Base-by-base conservation (phyloP, 768 basidiomycete species). In the Tephrocybe sp. region DNA sequence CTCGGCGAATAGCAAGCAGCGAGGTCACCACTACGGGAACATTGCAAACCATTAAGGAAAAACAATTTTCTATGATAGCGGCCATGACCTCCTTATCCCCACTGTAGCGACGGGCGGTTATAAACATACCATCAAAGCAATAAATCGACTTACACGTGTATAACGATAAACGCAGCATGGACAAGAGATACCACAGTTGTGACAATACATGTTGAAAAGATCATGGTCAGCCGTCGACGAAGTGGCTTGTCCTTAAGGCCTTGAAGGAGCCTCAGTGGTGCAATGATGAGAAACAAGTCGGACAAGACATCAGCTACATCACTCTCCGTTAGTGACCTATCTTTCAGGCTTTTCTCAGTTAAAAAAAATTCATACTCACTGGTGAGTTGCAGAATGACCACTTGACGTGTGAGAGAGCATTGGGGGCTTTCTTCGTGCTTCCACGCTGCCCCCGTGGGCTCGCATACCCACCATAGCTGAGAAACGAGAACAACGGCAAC, bases 191-290 rank as follows among this genome's bases (percentile, higher is more conserved):
- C 71, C 33, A 75, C 57, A 7, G 73, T 80, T 5, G 78, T 80
- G 45, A 75, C 62, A 49, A 80, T 72, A 45, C 78, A 78, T 9
- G 81, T 72, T 9, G 80, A 80, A 61, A 83, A 81, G 43, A 80
- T 77, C 46, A 79, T 59, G 53, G 75, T 68, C 34, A 77, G 65
- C n/a, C 72, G 71, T 1, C 67, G 61, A 4, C 75, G 72, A 1
- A 80, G 58, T 20, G 53, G 56, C 13, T 59, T 64, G 48, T 75
- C 72, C 17, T 64, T 67, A 20, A 82, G 66, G 17, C 68, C 65
- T 53, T 68, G 63, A 32, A 84, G 70, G 4, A 82, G 63, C 16
- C 71, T 66, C 2, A 80, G 50, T 0, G 81, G 80, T 1, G 77
- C 66, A 8, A 63, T 41, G 32, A 82, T 68, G 39, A 83, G 70